Conservation (phyloP, 78 protist genomes). For the Cavenderia fasciculata region DNA sequence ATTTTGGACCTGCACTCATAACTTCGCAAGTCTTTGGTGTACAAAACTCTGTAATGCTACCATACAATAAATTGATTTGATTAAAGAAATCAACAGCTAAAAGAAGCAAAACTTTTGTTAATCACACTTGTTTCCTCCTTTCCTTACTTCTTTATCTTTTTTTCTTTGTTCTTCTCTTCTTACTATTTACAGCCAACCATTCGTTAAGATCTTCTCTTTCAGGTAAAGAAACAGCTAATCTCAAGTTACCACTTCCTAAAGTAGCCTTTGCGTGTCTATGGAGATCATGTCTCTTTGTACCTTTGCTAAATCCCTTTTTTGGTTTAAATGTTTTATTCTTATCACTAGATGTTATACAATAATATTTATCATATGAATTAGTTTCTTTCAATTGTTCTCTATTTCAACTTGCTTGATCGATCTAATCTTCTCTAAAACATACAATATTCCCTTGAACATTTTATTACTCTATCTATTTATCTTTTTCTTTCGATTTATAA, state of each 20-base stretch:
- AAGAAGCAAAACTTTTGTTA: no score
- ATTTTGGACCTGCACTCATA: constrained; percentile 96
- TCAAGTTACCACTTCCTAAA: constrained; percentile 77
- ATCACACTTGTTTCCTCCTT: background rate
- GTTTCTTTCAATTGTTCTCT: no score
- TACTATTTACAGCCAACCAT: constrained; percentile 90
- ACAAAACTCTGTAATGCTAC: constrained; percentile 98
- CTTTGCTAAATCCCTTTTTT: constrained; percentile 68
- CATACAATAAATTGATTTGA: constrained; percentile 97
- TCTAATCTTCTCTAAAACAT: no score
- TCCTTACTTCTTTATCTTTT: no score
- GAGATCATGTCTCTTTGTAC: constrained; percentile 74
- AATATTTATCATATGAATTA: no score
- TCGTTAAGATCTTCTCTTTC: constrained; percentile 87
- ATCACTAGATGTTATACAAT: constrained; percentile 54
- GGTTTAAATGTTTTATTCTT: constrained; percentile 80
- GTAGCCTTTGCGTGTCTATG: constrained; percentile 80
- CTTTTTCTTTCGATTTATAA: no score
- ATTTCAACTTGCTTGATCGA: no score
- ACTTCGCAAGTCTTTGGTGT: constrained; percentile 92
- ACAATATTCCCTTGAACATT: no score
- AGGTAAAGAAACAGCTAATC: constrained; percentile 83
- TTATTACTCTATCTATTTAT: no score
- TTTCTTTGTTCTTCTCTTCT: background rate
- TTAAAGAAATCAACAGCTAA: constrained; percentile 98